Conservation (phyloP, 345 rosid species). For the Balakata baccata region DNA sequence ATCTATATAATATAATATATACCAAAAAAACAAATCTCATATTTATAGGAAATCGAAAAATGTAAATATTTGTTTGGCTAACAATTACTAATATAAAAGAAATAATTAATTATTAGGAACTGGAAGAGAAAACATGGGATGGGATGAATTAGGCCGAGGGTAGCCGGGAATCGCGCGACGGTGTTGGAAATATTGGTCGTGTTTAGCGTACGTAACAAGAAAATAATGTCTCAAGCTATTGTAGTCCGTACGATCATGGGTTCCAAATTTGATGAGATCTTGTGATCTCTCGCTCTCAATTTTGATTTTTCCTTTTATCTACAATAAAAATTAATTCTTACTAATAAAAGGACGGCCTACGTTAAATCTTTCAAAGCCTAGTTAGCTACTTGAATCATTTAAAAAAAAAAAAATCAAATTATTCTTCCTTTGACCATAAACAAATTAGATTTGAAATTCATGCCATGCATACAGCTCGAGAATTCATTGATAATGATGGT, state of each 20-base stretch:
- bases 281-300: background rate
- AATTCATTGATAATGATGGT: background rate
- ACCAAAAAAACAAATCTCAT: too few species aligned
- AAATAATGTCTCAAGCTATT: constrained; percentile 2
- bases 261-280: constrained; percentile 5
- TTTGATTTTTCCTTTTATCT: background rate
- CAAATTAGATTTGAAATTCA: constrained; percentile 4
- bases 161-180: constrained; percentile 42
- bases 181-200: constrained; percentile 26
- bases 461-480: background rate
- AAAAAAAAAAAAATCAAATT: too few species aligned
- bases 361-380: background rate
- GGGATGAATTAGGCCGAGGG: background rate
- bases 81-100: too few species aligned
- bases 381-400: background rate
- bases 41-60: too few species aligned
- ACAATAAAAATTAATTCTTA: background rate
- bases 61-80: too few species aligned
- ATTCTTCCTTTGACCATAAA: constrained; percentile 2
- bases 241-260: constrained; percentile 1
- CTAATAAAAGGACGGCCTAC: background rate
- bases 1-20: too few species aligned
- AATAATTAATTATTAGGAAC: background rate
- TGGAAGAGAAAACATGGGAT: background rate
- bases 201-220: constrained; percentile 20